Evolutionary conservation across 169 alveolate genomes (phyloP), one percentile per base, ranked within the genome.

Genomic region (Cryptosporidium andersoni): DNA sequence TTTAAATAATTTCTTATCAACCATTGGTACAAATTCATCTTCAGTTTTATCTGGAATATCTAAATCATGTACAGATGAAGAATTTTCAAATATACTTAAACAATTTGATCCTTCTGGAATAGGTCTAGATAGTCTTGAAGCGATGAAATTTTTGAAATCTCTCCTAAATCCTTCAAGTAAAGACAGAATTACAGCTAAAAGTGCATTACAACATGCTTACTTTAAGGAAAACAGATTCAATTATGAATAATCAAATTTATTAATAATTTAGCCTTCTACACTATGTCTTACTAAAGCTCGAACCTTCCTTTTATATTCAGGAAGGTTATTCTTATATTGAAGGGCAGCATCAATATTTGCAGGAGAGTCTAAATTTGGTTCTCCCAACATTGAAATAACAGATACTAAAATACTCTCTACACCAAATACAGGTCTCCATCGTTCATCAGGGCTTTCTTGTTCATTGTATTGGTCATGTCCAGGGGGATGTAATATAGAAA

Each of bases 351-450:
- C 99, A 52, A 97, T 95, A 89, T 97, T 96, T 12, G 99, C 99
- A 12, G 99, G 99, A 7, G 99, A 95, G 81, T 96, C 98, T 47
- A 96, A 60, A 89, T 98, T 98, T 9, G 99, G 99, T 56, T 96
- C 99, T 52, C 95, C 96, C 47, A 97, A 92, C 99, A 98, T 96
- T 11, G 99, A 96, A 39, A 97, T 96, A 11, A 97, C 99, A 49
- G 97, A 92, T 47, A 97, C 90, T 37, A 98, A 82, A 49, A 98
- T 96, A 88, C 97, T 92, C 88, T 98, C 99, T 6, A 97, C 99
- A n/a, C 99, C 95, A 52, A 96, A 92, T 56, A 97, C 95, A 2
- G 99, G 99, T 53, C 99, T 93, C 99, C 99, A 97, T 81, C 98
- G 93, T 90, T 97, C 99, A 62, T 96, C 99, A n/a, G 99, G 97